Base-by-base conservation (phyloP, 148 eudicot species). In the Bassia scoparia region DNA sequence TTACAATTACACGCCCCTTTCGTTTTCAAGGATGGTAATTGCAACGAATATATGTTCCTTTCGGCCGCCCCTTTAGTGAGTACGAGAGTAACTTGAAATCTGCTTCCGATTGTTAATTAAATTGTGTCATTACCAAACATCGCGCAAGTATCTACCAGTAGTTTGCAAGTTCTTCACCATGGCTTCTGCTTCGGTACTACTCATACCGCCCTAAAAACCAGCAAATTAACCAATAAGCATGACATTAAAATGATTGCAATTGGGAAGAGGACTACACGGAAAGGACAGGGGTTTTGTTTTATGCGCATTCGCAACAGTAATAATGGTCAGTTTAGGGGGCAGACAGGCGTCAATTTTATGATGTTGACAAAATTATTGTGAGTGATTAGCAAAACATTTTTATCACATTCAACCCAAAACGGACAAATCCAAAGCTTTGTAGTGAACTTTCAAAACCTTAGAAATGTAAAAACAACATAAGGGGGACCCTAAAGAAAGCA, bases 101-200 rank as follows among this genome's bases (percentile, higher is more conserved):
- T 34, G n/a, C 7, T 21, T 73, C 7, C 21, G 26, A 11, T 44
- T 33, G 17, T 13, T 56, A 17, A 54, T 41, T 8, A n/a, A 24
- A 27, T 48, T 2, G 53, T 2, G 54, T 35, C 41, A 70, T 76
- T 65, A 94, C 98, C 98, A 94, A 41, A 91, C 97, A n/a, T 94
- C 98, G 20, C 98, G 97, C 79, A 94, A 65, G 67, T 94, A 94
- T 69, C 98, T 89, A 67, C 91, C 93, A 0, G 66, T 88, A 77
- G 78, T 91, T 60, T 89, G 97, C 84, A 94, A 81, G 66, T 88
- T 89, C 86, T 94, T 94, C 85, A 94, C 95, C 82, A 86, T 78
- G 80, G 85, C 79, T 78, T 94, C 98, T 1, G 98, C 88, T 77
- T 88, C 73, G 21, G 91, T 81, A 83, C 88, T 89, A 77, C 80